Conservation (phyloP, 345 rosid species). For the Nasturtium officinale region DNA sequence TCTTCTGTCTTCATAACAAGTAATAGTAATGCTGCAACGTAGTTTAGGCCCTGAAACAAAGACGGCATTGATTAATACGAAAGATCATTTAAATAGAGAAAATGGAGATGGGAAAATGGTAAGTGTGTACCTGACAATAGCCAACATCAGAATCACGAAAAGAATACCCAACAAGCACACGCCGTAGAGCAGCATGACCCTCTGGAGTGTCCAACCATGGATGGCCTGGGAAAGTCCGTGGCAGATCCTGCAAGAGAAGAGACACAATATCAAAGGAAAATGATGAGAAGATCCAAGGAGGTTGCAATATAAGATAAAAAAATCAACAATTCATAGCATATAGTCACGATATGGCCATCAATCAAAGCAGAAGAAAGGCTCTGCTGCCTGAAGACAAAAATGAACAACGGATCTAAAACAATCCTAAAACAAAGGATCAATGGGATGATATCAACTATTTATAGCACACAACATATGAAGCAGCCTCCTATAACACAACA, state of each 20-base stretch:
- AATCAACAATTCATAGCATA: conserved; percentile 5
- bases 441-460: conserved; percentile 7
- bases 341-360: not conserved
- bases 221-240: conserved; percentile 98
- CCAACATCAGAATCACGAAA: conserved; percentile 99
- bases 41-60: conserved; percentile 80
- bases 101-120: not conserved
- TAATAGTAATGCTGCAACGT: conserved; percentile 88
- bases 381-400: not conserved
- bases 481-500: conserved; percentile 12
- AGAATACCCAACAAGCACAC: conserved; percentile 95
- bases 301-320: not conserved
- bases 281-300: not conserved
- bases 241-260: conserved; percentile 70
- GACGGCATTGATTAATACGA: conserved; percentile 11
- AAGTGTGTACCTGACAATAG: conserved; percentile 82
- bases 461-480: conserved; percentile 6
- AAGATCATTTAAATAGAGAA: not conserved
- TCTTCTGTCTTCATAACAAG: conserved; percentile 99
- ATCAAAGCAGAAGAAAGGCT: not conserved
- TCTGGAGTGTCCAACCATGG: conserved; percentile 99
- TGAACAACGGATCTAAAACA: conserved; percentile 15
- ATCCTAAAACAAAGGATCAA: conserved; percentile 2
- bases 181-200: conserved; percentile 91
- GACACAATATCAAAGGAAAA: conserved; percentile 7